Base-by-base conservation (phyloP, 83 land plant species). In the Picea engelmannii region DNA sequence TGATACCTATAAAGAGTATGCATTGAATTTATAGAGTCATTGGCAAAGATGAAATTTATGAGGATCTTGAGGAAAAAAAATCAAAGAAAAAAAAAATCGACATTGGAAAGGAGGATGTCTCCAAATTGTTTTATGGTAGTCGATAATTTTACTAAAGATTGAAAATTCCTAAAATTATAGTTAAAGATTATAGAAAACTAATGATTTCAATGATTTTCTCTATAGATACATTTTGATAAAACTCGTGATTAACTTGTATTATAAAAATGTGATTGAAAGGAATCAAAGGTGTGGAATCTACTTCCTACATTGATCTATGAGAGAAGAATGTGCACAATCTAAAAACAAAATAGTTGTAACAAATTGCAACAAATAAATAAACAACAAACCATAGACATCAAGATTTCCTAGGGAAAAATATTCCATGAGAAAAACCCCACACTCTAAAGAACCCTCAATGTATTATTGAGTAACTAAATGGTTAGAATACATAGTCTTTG, bases 1-100 rank as follows among this genome's bases (percentile, higher is more conserved):
- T 44, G 93, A 92, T 81, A 90, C 92, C 95, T 94, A 94, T 81
- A 92, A 90, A 85, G 80, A 94, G 96, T 76, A 94, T 94, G 96
- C 96, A 94, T 15, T 95, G n/a, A 94, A 67, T 94, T 94, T 66
- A 90, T 93, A 0, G 96, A 94, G 78, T 90, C 96, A 6, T 62
- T 94, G 52, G 35, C 47, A n/a, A 17, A 59, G 78, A 55, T 27
- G 31, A 91, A 94, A 86, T 89, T 92, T 8, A 93, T 93, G 4
- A 86, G 83, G 87, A 92, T 68, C 70, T 90, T n/a, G 90, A 89
- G 47, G 79, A 0, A 62, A 80, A 16, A 88, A 81, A 58, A n/a
- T 59, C 76, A 68, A 81, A 44, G 20, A 63, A 44, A 35, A 83
- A 63, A 23, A 82, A 83, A 2, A 2, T 64, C 9, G 81, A 83